These are phyloP conservation scores for Myxozyma neglecta DNA, from an alignment of 805 yeast genomes.

Conservation along the genomic window DNA sequence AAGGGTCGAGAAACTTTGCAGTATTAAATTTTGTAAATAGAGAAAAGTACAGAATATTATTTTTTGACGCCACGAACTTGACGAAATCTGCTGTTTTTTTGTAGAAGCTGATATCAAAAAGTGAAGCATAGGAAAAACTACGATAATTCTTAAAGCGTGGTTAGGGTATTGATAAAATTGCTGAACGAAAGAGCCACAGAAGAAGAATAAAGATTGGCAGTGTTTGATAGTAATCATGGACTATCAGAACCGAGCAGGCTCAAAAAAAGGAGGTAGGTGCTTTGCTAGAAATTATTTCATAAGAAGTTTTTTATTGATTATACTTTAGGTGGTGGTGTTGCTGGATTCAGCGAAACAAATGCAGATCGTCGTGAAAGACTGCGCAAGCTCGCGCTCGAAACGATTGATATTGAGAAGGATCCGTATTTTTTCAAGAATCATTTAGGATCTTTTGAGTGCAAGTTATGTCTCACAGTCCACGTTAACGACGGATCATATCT, in stretches of 20 bases:
- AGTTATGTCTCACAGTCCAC: conserved; percentile 81
- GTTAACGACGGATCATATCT: conserved; percentile 75
- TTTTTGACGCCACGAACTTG: background rate
- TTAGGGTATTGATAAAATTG: background rate
- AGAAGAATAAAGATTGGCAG: background rate
- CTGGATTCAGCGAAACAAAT: conserved; percentile 68
- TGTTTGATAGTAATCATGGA: conserved; percentile 56
- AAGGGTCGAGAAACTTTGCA: background rate
- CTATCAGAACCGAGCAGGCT: conserved; percentile 83
- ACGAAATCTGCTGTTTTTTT: background rate
- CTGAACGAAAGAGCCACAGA: background rate
- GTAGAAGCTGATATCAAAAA: background rate
- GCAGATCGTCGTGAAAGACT: conserved; percentile 68
- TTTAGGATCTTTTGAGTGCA: conserved; percentile 81
- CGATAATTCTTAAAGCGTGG: background rate
- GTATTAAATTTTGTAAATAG: background rate
- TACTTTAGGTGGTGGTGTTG: conserved; percentile 70
- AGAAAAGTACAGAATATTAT: background rate
- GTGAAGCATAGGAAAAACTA: background rate
- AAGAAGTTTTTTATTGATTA: background rate
- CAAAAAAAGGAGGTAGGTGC: conserved; percentile 67
- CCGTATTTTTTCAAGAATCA: conserved; percentile 86
- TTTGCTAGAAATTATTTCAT: background rate
- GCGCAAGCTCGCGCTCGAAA: conserved; percentile 55
- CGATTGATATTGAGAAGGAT: conserved; percentile 50